Percentiles rank a stretch among this genome's conserved stretches.
phyloP scores from a whole-genome alignment of 805 yeast genomes.

The Saccharomycopsis sp. region DNA sequence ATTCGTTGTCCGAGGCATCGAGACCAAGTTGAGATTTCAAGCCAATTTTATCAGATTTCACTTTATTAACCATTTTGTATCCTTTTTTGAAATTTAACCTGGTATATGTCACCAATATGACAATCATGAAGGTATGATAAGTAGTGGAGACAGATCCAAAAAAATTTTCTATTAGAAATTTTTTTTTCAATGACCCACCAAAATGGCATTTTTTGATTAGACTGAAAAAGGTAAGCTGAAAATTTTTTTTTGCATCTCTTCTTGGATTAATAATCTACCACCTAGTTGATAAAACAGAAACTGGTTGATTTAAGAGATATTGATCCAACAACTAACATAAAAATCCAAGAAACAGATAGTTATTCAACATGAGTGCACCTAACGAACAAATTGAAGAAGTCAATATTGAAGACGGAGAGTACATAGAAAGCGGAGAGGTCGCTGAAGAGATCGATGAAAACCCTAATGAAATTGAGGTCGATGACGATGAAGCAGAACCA shows the following conservation, averaged over 20 bases:
- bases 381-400: background rate
- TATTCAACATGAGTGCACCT: conserved; percentile 11
- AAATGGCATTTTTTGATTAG: background rate
- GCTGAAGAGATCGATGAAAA: conserved; percentile 25
- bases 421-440: conserved; percentile 19
- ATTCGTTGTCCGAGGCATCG: conserved; percentile 1
- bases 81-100: no score
- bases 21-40: background rate
- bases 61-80: background rate
- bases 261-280: background rate
- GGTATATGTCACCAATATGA: no score
- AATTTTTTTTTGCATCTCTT: background rate
- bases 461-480: conserved; percentile 21
- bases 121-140: no score
- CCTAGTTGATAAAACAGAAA: background rate
- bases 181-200: background rate
- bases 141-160: background rate
- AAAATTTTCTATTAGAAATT: background rate
- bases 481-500: conserved; percentile 22
- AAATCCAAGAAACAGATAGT: background rate
- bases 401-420: conserved; percentile 23
- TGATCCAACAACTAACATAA: no score
- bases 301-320: no score
- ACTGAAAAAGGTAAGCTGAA: no score
- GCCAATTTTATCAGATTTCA: background rate